Percentiles rank a stretch among this genome's conserved stretches.
Conservation (phyloP, 768 basidiomycete species). For the Tremella fuciformis region DNA sequence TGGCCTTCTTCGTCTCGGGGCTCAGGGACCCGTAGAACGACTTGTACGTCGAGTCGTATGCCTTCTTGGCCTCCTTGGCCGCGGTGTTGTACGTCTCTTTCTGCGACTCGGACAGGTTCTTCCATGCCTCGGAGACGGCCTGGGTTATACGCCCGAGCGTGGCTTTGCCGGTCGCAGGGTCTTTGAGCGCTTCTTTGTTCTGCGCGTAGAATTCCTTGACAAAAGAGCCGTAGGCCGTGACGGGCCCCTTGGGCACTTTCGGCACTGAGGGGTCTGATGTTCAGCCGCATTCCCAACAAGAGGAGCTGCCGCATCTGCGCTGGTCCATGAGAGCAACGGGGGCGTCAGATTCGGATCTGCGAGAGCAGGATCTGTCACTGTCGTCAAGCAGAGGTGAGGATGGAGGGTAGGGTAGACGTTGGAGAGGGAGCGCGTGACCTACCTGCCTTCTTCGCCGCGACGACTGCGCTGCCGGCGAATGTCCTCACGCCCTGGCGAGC, state of each 20-base stretch:
- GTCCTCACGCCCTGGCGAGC: background rate
- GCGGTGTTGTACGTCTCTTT: slow-evolving; percentile 17
- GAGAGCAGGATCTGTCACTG: too few species aligned
- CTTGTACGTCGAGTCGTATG: slow-evolving; percentile 26
- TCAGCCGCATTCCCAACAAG: background rate
- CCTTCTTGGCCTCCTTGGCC: slow-evolving; percentile 15
- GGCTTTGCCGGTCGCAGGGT: slow-evolving; percentile 23
- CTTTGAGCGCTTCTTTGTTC: slow-evolving; percentile 10
- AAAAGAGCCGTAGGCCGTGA: slow-evolving; percentile 32
- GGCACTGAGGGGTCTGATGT: slow-evolving; percentile 27
- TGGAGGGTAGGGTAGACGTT: background rate
- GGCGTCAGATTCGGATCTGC: too few species aligned
- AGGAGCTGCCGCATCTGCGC: too few species aligned
- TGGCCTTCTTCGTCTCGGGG: slow-evolving; percentile 20
- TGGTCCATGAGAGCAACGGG: too few species aligned
- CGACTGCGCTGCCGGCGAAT: background rate
- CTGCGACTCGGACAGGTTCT: slow-evolving; percentile 13
- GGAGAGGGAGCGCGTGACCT: background rate
- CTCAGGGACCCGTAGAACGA: slow-evolving; percentile 25
- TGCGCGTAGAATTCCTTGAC: slow-evolving; percentile 31
- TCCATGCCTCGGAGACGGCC: slow-evolving; percentile 25
- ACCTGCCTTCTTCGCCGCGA: background rate
- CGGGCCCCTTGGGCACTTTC: slow-evolving; percentile 21
- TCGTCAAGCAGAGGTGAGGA: background rate
- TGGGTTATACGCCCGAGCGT: slow-evolving; percentile 11